A percentile compares a stretch with the other conserved stretches of the same genome.
Conservation (phyloP, 2,329 filamentous ascomycete species). For the Epichloe elymi region DNA sequence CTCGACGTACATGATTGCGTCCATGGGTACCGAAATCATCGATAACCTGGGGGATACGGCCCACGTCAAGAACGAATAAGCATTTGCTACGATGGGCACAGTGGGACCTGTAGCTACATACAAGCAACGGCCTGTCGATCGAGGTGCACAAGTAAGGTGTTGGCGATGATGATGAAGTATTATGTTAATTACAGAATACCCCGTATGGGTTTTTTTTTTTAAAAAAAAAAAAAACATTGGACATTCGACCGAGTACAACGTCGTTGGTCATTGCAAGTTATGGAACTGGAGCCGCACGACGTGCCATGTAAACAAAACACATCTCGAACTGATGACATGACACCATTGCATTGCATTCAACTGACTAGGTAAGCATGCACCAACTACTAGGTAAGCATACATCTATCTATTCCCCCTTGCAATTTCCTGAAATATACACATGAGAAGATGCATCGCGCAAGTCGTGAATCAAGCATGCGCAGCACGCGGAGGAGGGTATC, state of each 20-base stretch:
- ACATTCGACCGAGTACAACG: too few species aligned
- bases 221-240: too few species aligned
- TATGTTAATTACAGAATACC: neutral
- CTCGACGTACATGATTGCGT: slow-evolving; percentile 37
- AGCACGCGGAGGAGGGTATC: slow-evolving; percentile 1
- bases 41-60: slow-evolving; percentile 29
- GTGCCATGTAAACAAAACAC: too few species aligned
- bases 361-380: neutral
- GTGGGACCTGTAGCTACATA: too few species aligned
- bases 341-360: too few species aligned
- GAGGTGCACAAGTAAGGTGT: neutral
- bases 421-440: neutral
- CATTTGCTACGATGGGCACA: too few species aligned
- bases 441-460: neutral
- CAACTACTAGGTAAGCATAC: neutral
- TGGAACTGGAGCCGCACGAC: too few species aligned
- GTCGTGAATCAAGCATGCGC: neutral
- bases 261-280: too few species aligned
- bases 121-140: too few species aligned
- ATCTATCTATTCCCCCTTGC: neutral
- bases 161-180: neutral
- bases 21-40: slow-evolving; percentile 35
- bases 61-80: slow-evolving; percentile 27
- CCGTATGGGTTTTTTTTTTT: too few species aligned
- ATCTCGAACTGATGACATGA: too few species aligned